phyloP scores from a whole-genome alignment of 169 alveolate genomes.

The Plasmodium vivax region DNA sequence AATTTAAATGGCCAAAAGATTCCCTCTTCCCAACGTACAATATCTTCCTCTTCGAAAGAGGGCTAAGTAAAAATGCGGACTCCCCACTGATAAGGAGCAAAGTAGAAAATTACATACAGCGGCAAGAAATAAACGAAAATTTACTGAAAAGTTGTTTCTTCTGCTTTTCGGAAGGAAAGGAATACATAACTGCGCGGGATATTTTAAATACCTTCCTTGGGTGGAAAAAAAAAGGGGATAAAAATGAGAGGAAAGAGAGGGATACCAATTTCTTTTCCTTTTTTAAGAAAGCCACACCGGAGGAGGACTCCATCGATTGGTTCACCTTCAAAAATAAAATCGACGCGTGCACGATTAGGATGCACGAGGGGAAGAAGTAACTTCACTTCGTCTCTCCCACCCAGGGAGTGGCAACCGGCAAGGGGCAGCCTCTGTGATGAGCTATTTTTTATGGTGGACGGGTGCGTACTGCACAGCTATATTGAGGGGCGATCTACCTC shows the following conservation, averaged over 20 bases:
- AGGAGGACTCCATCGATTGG: slow-evolving; percentile 48
- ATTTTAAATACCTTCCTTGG: slow-evolving; percentile 35
- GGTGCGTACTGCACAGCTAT: background rate
- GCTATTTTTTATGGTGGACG: background rate
- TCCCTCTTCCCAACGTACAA: slow-evolving; percentile 59
- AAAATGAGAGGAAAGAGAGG: background rate
- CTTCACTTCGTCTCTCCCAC: background rate
- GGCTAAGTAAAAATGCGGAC: slow-evolving; percentile 58
- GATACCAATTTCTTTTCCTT: background rate
- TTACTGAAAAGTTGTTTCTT: slow-evolving; percentile 55
- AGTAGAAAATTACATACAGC: slow-evolving; percentile 58
- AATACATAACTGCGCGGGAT: slow-evolving; percentile 67
- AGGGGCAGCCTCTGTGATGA: background rate
- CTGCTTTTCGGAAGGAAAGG: slow-evolving; percentile 53
- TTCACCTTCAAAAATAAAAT: slow-evolving; percentile 57
- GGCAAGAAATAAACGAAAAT: slow-evolving; percentile 52
- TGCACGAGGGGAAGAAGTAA: slow-evolving; percentile 23
- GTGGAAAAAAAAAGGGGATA: slow-evolving; percentile 34
- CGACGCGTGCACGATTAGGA: slow-evolving; percentile 35
- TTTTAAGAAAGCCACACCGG: background rate
- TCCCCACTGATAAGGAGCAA: slow-evolving; percentile 59
- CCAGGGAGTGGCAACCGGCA: background rate
- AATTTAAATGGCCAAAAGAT: slow-evolving; percentile 75
- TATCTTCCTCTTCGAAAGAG: slow-evolving; percentile 61
- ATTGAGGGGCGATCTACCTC: background rate